Conservation (phyloP, 1,139 yeast genomes). For the Magnusiomyces magnusii region DNA sequence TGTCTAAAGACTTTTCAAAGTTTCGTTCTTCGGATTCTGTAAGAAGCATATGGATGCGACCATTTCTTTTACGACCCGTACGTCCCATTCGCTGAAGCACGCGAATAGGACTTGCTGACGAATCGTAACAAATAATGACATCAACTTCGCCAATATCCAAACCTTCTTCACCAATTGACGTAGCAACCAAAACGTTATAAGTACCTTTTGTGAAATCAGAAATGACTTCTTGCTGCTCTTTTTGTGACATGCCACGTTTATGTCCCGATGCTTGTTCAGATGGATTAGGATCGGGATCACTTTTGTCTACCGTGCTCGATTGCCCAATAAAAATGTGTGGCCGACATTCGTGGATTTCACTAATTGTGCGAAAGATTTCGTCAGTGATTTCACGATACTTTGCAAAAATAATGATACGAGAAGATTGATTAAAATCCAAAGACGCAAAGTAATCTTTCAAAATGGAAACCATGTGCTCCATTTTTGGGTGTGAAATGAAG, state of each 20-base stretch:
- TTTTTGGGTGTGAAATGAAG: constrained; percentile 68
- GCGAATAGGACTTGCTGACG: constrained; percentile 89
- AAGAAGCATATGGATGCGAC: constrained; percentile 69
- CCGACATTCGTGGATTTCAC: constrained; percentile 40
- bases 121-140: constrained; percentile 83
- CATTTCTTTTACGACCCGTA: constrained; percentile 93
- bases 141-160: constrained; percentile 98
- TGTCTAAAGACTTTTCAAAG: constrained; percentile 78
- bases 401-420: constrained; percentile 79
- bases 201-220: constrained; percentile 62
- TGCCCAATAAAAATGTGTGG: constrained; percentile 96
- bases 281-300: not conserved
- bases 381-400: constrained; percentile 85
- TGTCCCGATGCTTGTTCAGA: constrained; percentile 15
- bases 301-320: constrained; percentile 22
- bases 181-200: constrained; percentile 79
- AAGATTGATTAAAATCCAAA: constrained; percentile 23
- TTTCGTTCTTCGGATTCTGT: constrained; percentile 72
- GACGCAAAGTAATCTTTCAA: constrained; percentile 46
- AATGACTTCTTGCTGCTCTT: constrained; percentile 49
- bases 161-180: constrained; percentile 98
- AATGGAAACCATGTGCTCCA: constrained; percentile 53
- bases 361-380: constrained; percentile 69
- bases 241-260: constrained; percentile 37
- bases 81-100: constrained; percentile 96